Evolutionary conservation across 345 rosid genomes (phyloP).

Genomic region (Dipteronia sinensis): DNA sequence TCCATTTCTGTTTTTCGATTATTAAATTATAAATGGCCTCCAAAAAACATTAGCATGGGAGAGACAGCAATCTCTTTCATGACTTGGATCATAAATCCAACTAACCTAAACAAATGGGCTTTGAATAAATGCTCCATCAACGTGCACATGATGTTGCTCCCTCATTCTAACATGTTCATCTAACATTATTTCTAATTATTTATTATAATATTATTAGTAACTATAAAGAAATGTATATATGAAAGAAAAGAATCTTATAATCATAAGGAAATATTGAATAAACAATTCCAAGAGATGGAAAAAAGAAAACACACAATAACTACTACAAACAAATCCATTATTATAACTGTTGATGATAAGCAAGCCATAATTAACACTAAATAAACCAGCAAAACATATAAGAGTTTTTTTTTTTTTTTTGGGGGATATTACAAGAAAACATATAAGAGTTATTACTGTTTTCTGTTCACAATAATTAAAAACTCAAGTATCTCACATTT

Average conservation of each 20-base stretch:
- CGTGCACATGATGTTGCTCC: constrained; percentile 65
- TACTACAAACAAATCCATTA: constrained; percentile 8
- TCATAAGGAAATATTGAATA: background rate
- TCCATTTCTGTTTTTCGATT: background rate
- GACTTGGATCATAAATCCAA: constrained; percentile 6
- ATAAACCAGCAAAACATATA: constrained; percentile 18
- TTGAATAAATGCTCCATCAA: constrained; percentile 57
- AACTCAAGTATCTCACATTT: constrained; percentile 14
- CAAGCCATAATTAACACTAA: constrained; percentile 24
- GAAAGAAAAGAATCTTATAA: background rate
- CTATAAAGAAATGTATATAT: background rate
- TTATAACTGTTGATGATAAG: constrained; percentile 1
- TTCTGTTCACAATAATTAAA: constrained; percentile 19
- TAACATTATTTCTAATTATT: too few species aligned
- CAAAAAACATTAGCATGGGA: background rate
- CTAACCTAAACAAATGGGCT: constrained; percentile 30
- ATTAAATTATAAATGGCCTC: background rate
- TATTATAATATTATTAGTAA: background rate
- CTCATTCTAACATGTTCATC: constrained; percentile 30
- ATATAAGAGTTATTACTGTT: constrained; percentile 18
- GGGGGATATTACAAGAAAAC: too few species aligned
- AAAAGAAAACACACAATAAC: background rate
- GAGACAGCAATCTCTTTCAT: constrained; percentile 8
- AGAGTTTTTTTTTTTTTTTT: too few species aligned
- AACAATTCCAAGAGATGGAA: background rate